Percentiles rank a stretch among this genome's conserved stretches.
Conservation (phyloP, 352 stramenopile genomes). For the Globisporangium camurandrum region DNA sequence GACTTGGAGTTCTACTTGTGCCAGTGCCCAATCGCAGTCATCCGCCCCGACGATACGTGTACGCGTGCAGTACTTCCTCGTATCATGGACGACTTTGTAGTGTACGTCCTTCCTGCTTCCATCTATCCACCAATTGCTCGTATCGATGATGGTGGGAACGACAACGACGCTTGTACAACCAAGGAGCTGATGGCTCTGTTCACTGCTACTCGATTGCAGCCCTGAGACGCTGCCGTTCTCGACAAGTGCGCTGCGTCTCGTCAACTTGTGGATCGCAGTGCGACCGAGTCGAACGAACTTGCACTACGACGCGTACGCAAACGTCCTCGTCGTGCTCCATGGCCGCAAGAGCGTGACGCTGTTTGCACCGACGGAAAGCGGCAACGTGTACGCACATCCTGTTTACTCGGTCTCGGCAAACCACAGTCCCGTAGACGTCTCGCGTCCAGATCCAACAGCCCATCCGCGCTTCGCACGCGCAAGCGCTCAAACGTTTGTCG, state of each 20-base stretch:
- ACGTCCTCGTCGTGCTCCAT: slow-evolving; percentile 64
- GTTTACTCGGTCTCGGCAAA: slow-evolving; percentile 72
- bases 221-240: slow-evolving; percentile 28
- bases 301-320: slow-evolving; percentile 81
- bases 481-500: slow-evolving; percentile 19
- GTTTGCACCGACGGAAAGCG: slow-evolving; percentile 51
- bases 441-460: slow-evolving; percentile 20
- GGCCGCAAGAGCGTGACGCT: slow-evolving; percentile 65
- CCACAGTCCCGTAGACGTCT: slow-evolving; percentile 58
- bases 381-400: slow-evolving; percentile 45
- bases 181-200: no score
- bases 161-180: no score
- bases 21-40: slow-evolving; percentile 67
- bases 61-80: slow-evolving; percentile 27
- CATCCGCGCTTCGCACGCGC: slow-evolving; percentile 27
- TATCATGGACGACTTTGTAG: slow-evolving; percentile 46
- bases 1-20: slow-evolving; percentile 80
- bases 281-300: slow-evolving; percentile 47
- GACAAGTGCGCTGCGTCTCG: slow-evolving; percentile 35
- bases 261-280: slow-evolving; percentile 83
- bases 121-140: no score
- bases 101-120: slow-evolving; percentile 45
- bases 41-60: slow-evolving; percentile 38
- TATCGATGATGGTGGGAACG: no score
- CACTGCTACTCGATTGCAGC: slow-evolving; percentile 22